Conservation (phyloP, 345 rosid genomes). For the Mangifera indica region DNA sequence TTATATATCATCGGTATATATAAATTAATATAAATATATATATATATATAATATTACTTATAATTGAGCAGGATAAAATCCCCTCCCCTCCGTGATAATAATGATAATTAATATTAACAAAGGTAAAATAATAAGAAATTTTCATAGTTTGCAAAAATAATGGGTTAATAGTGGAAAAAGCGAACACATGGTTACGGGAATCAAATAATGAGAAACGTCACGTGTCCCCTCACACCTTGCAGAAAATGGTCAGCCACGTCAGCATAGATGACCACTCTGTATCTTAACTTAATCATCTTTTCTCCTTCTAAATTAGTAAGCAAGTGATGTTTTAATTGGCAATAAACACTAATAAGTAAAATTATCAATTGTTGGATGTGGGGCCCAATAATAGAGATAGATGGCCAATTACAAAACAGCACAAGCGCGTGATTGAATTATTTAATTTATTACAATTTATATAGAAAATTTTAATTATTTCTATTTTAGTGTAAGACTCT, state of each 20-base stretch:
- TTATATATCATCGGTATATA: too few relatives aligned
- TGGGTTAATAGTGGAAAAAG: neutral
- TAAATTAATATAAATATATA: too few relatives aligned
- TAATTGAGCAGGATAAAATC: too few relatives aligned
- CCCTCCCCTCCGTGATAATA: too few relatives aligned
- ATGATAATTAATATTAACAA: too few relatives aligned
- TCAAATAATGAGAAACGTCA: conserved; percentile 14
- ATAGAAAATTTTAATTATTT: neutral
- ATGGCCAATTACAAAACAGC: conserved; percentile 1
- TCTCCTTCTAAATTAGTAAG: too few relatives aligned
- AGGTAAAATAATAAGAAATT: too few relatives aligned
- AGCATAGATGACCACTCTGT: neutral
- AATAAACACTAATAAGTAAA: neutral
- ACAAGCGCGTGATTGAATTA: conserved; percentile 8
- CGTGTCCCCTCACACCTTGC: neutral
- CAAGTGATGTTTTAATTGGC: neutral
- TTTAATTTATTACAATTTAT: neutral
- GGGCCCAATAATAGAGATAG: conserved; percentile 4
- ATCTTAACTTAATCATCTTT: too few relatives aligned
- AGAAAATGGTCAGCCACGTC: neutral
- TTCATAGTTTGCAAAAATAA: too few relatives aligned
- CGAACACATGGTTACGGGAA: neutral
- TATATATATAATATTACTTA: too few relatives aligned
- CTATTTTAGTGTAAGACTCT: neutral
- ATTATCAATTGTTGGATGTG: neutral